phyloP scores from a whole-genome alignment of 805 yeast genomes.

The Tetrapisispora arboricola region DNA sequence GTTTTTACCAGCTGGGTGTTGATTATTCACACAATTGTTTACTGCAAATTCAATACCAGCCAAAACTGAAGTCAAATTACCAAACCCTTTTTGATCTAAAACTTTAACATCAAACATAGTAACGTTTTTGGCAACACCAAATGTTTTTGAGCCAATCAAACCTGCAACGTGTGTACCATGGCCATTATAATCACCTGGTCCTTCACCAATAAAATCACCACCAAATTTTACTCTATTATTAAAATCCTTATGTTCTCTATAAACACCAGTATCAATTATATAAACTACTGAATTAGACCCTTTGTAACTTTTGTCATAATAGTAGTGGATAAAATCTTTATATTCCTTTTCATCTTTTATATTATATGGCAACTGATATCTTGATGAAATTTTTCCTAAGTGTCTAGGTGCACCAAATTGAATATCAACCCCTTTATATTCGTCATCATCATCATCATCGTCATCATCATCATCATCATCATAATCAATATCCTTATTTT shows the following conservation, averaged over 20 bases:
- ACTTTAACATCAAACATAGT: conserved; percentile 63
- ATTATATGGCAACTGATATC: conserved; percentile 26
- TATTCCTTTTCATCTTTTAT: conserved; percentile 9
- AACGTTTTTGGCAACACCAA: conserved; percentile 70
- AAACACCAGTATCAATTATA: conserved; percentile 77
- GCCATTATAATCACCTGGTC: conserved; percentile 58
- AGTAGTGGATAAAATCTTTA: conserved; percentile 32
- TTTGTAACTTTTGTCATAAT: conserved; percentile 34
- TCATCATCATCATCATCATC: background rate
- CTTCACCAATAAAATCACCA: conserved; percentile 49
- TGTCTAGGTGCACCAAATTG: conserved; percentile 52
- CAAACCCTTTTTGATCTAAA: conserved; percentile 56
- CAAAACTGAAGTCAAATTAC: conserved; percentile 55
- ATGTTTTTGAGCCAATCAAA: conserved; percentile 62
- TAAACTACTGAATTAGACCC: conserved; percentile 63
- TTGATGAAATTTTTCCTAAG: conserved; percentile 50
- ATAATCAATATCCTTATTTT: conserved; percentile 24
- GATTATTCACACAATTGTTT: conserved; percentile 35
- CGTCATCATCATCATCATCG: conserved; percentile 32
- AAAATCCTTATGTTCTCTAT: conserved; percentile 46
- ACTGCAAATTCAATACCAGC: conserved; percentile 60
- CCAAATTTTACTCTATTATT: conserved; percentile 53
- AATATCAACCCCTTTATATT: background rate
- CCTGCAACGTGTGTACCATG: conserved; percentile 96
- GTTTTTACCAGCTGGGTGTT: conserved; percentile 18